Evolutionary conservation across 2,329 filamentous ascomycete genomes (phyloP).

Genomic region (Triangularia verruculosa): DNA sequence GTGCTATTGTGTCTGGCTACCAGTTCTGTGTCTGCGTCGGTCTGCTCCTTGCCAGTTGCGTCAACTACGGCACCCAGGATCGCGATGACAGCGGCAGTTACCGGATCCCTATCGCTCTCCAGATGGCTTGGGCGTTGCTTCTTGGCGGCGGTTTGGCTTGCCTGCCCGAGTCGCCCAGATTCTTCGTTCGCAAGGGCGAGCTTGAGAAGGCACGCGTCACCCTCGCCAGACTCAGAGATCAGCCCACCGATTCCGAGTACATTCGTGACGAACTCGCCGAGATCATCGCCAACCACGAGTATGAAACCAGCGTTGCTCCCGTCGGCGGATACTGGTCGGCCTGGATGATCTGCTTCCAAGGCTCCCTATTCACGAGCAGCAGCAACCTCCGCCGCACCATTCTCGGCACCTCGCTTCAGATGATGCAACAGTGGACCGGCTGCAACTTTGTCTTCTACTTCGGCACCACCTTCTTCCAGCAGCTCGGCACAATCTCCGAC

Average conservation of each 20-base stretch:
- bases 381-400: slow-evolving; percentile 57
- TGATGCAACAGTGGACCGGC: slow-evolving; percentile 61
- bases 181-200: slow-evolving; percentile 64
- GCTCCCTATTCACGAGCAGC: slow-evolving; percentile 52
- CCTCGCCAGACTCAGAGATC: slow-evolving; percentile 61
- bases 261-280: slow-evolving; percentile 69
- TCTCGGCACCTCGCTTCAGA: slow-evolving; percentile 54
- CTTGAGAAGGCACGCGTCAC: slow-evolving; percentile 57
- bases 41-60: slow-evolving; percentile 64
- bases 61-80: slow-evolving; percentile 62
- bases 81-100: slow-evolving; percentile 59
- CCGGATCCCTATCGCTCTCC: slow-evolving; percentile 67
- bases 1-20: slow-evolving; percentile 69
- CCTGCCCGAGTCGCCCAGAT: slow-evolving; percentile 67
- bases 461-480: slow-evolving; percentile 67
- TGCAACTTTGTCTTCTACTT: slow-evolving; percentile 75
- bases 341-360: slow-evolving; percentile 58
- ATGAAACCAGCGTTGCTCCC: slow-evolving; percentile 60
- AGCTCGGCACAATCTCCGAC: slow-evolving; percentile 61
- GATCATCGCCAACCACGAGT: slow-evolving; percentile 70
- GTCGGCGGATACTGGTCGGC: slow-evolving; percentile 51
- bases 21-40: slow-evolving; percentile 76
- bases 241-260: slow-evolving; percentile 60
- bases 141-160: slow-evolving; percentile 37
- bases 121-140: slow-evolving; percentile 52